phyloP scores from a whole-genome alignment of 2,329 filamentous ascomycete species.

The Ophiostoma sp. region DNA sequence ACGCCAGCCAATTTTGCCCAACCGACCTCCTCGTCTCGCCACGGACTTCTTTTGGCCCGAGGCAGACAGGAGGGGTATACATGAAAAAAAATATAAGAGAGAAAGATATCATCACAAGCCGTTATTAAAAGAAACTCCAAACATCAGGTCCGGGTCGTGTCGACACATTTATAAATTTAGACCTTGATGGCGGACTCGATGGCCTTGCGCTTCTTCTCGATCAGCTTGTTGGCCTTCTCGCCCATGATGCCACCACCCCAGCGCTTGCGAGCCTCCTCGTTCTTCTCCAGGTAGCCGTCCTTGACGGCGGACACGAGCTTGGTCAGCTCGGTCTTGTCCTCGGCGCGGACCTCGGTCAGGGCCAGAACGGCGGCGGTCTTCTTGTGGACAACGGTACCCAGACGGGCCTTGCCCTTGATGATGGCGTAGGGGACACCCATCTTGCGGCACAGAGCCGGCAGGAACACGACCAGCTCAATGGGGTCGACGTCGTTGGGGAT shows the following conservation, averaged over 20 bases:
- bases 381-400: constrained; percentile 99
- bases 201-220: constrained; percentile 87
- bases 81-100: not conserved
- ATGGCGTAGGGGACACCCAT: constrained; percentile 99
- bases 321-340: constrained; percentile 97
- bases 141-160: not conserved
- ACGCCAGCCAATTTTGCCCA: constrained; percentile 20
- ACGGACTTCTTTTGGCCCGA: not conserved
- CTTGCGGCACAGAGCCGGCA: constrained; percentile 98
- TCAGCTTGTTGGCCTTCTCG: constrained; percentile 77
- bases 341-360: constrained; percentile 89
- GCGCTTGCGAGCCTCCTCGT: constrained; percentile 82
- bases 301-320: constrained; percentile 96
- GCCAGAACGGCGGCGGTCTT: constrained; percentile 98
- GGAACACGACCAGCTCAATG: constrained; percentile 98
- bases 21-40: not conserved
- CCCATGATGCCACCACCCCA: constrained; percentile 99
- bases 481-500: constrained; percentile 99
- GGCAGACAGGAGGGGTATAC: not conserved
- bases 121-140: constrained; percentile 6
- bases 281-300: constrained; percentile 96
- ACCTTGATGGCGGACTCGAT: constrained; percentile 95
- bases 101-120: constrained; percentile 18
- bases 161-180: constrained; percentile 52
- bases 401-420: constrained; percentile 98